A percentile compares a stretch with the other conserved stretches of the same genome.
Evolutionary conservation across 495 filamentous ascomycete species (phyloP).

Genomic region (Poronia punctata): DNA sequence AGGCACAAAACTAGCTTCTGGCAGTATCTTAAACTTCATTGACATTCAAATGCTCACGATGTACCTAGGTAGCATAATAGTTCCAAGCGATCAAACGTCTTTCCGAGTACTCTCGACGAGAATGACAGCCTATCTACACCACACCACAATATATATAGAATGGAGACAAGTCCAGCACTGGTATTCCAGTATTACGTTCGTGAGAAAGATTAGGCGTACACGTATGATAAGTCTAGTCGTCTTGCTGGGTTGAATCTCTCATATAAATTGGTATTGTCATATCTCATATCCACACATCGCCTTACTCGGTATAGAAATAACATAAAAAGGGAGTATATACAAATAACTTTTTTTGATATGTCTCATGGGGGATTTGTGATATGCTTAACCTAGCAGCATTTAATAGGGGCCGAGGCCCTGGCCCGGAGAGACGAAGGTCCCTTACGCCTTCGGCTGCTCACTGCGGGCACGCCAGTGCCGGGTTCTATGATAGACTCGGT

Average conservation of each 20-base stretch:
- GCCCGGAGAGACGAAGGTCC: conserved; percentile 19
- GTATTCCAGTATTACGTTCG: too few relatives aligned
- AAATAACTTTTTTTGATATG: background rate
- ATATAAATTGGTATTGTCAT: conserved; percentile 6
- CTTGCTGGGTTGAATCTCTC: background rate
- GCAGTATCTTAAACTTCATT: too few relatives aligned
- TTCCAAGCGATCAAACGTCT: too few relatives aligned
- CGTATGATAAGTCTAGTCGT: too few relatives aligned
- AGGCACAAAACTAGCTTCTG: too few relatives aligned
- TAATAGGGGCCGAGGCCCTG: conserved; percentile 9
- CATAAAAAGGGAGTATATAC: conserved; percentile 9
- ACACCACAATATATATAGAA: too few relatives aligned
- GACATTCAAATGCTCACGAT: too few relatives aligned
- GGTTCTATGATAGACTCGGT: conserved; percentile 19
- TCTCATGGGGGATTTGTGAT: background rate
- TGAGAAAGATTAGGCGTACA: too few relatives aligned
- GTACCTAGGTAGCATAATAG: too few relatives aligned
- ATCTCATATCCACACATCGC: conserved; percentile 4
- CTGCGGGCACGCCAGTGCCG: conserved; percentile 21
- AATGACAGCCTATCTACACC: too few relatives aligned
- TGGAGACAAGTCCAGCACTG: too few relatives aligned
- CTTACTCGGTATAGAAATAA: background rate
- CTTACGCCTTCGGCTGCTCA: conserved; percentile 28
- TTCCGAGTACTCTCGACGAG: too few relatives aligned
- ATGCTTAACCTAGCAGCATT: conserved; percentile 8